Conservation (phyloP, 768 basidiomycete species). For the Suillus bovinus region DNA sequence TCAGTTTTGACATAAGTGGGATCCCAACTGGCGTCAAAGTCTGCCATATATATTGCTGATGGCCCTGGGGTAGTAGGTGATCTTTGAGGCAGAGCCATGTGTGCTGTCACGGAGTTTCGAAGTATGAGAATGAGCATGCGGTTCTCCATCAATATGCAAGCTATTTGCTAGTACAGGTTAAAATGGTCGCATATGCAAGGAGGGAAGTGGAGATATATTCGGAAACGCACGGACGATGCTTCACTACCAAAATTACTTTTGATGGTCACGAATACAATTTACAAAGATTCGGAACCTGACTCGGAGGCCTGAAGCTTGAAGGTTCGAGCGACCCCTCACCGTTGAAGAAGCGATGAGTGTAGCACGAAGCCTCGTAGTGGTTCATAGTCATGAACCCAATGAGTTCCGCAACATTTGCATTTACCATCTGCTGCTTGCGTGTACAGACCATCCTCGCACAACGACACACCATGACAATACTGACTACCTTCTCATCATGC, state of each 20-base stretch:
- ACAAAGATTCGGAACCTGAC: background rate
- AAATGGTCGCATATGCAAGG: background rate
- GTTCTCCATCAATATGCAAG: background rate
- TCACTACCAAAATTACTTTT: background rate
- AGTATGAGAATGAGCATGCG: background rate
- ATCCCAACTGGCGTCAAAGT: background rate
- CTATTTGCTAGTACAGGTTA: too few relatives aligned
- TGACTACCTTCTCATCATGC: too few relatives aligned
- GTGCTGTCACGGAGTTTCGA: background rate
- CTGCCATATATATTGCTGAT: background rate
- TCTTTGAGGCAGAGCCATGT: background rate
- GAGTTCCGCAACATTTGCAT: too few relatives aligned
- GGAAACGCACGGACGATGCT: background rate
- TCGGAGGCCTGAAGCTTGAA: too few relatives aligned
- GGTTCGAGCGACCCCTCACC: too few relatives aligned
- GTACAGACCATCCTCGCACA: too few relatives aligned
- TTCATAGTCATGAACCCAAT: too few relatives aligned
- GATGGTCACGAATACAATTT: background rate
- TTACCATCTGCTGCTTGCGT: too few relatives aligned
- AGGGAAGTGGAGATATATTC: background rate
- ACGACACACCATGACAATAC: too few relatives aligned
- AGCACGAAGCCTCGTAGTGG: background rate
- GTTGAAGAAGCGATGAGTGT: background rate
- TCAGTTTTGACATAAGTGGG: background rate
- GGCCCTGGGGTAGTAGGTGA: background rate